Base-by-base conservation (phyloP, 768 basidiomycete genomes). In the Naganishia randhawae region DNA sequence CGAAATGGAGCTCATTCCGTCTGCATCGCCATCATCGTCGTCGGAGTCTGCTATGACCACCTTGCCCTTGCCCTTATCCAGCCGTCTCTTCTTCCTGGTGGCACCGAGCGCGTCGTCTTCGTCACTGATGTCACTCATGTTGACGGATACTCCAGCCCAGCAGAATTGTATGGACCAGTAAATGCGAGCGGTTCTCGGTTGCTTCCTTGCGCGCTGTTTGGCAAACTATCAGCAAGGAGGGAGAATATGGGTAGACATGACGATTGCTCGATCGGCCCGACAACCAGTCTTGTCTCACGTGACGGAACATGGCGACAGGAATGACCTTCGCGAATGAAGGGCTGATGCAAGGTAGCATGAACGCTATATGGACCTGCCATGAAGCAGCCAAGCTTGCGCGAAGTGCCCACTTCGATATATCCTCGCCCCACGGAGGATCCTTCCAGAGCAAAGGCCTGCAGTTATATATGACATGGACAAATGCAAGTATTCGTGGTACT, bases 61-160 rank as follows among this genome's bases (percentile, higher is more conserved):
- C 32, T 61, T 61, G 3, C 31, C 57, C 39, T 61, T 61, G 13
- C 57, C 57, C 57, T 61, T 61, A 16, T 61, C 57, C 22, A 61
- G 57, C 25, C 57, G 29, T 39, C 57, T 39, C 39, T 39, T 39
- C 37, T 61, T 61, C n/a, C 14, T n/a, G 22, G 57, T 39, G 16
- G 57, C 37, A 39, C 39, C 27, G 22, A 61, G 27, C 16, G 29
- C 10, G 32, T 41, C 37, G 10, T 61, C 57, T 6, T 39, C n/a
- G 57, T 61, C 57, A 39, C 57, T 61, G 32, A 19, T 35, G 39
- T 61, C 57, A 39, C 57, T 61, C 57, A 61, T 61, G 4, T 2
- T 29, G 19, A 35, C 9, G 10, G 33, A 19, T 55, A 35, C 5
- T n/a, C 5, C 16, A 19, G 6, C 14, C 33, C 13, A 2, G 14